Evolutionary conservation across 2,329 filamentous ascomycete species (phyloP).

Genomic region (Talaromyces sp.): DNA sequence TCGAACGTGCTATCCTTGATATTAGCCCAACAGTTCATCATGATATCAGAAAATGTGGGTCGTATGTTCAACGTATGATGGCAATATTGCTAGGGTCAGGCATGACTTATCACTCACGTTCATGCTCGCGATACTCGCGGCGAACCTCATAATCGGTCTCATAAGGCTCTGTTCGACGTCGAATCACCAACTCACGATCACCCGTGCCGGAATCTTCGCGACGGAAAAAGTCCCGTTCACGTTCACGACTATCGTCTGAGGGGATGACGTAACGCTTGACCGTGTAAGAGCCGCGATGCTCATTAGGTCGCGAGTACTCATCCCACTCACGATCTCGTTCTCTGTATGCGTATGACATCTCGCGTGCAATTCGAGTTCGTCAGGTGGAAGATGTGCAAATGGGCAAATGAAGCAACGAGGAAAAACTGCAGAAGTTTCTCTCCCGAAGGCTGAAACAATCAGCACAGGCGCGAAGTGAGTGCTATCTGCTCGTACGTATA

Average conservation of each 20-base stretch:
- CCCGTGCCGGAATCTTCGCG: constrained; percentile 31
- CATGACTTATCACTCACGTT: constrained; percentile 36
- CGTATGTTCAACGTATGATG: constrained; percentile 6
- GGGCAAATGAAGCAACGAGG: not conserved
- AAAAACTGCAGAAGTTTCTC: constrained; percentile 2
- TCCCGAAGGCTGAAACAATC: constrained; percentile 3
- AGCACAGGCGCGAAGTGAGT: not conserved
- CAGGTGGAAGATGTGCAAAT: not conserved
- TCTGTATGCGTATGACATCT: constrained; percentile 39
- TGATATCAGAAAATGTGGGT: constrained; percentile 7
- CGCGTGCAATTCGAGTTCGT: not conserved
- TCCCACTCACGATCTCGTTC: constrained; percentile 43
- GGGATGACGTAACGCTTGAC: constrained; percentile 57
- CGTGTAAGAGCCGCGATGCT: constrained; percentile 48
- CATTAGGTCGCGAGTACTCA: constrained; percentile 37
- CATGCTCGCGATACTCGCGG: constrained; percentile 42
- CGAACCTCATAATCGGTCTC: constrained; percentile 49
- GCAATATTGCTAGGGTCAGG: not conserved
- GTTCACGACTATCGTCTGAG: constrained; percentile 38
- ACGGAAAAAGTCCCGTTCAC: constrained; percentile 31
- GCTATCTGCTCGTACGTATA: not conserved
- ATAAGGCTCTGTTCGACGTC: constrained; percentile 46
- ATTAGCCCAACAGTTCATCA: constrained; percentile 4
- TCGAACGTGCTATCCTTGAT: constrained; percentile 48
- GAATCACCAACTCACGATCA: constrained; percentile 45